Percentiles rank a stretch among this genome's conserved stretches.
phyloP scores from a whole-genome alignment of 768 basidiomycete species.

The Tulasnella calospora region DNA sequence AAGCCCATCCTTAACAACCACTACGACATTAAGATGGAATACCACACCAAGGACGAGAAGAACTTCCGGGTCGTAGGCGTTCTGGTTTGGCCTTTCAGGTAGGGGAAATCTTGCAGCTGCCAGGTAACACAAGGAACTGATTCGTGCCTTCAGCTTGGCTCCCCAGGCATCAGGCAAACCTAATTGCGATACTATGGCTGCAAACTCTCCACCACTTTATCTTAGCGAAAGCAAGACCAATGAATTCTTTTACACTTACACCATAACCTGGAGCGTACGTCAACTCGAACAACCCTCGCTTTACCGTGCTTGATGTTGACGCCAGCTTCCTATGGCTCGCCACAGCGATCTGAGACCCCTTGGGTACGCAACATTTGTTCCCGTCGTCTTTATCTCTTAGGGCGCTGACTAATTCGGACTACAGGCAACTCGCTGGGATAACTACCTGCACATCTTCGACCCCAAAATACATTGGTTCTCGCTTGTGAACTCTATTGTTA shows the following conservation, averaged over 20 bases:
- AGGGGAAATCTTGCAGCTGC: neutral
- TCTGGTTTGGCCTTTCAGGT: slow-evolving; percentile 70
- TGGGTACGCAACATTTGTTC: slow-evolving; percentile 50
- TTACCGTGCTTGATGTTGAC: neutral
- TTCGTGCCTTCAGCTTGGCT: slow-evolving; percentile 48
- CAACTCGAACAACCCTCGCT: neutral
- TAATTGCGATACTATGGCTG: slow-evolving; percentile 47
- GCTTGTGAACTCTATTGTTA: slow-evolving; percentile 85
- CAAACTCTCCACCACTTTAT: slow-evolving; percentile 45
- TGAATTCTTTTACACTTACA: slow-evolving; percentile 77
- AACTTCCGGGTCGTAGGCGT: slow-evolving; percentile 89
- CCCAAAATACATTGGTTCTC: slow-evolving; percentile 97
- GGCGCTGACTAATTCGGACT: slow-evolving; percentile 26
- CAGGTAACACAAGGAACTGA: neutral
- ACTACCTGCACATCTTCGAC: slow-evolving; percentile 89
- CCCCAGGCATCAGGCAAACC: slow-evolving; percentile 49
- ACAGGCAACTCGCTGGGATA: slow-evolving; percentile 94
- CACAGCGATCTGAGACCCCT: slow-evolving; percentile 74
- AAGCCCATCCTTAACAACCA: slow-evolving; percentile 83
- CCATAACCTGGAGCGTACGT: slow-evolving; percentile 78
- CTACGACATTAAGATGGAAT: slow-evolving; percentile 82
- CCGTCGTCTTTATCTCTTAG: neutral
- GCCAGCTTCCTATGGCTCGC: neutral
- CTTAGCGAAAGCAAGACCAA: slow-evolving; percentile 59
- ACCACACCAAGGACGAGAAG: slow-evolving; percentile 65